Percentiles rank a stretch among this genome's conserved stretches.
phyloP scores from a whole-genome alignment of 257 asterid genomes.

The Verbena officinalis region DNA sequence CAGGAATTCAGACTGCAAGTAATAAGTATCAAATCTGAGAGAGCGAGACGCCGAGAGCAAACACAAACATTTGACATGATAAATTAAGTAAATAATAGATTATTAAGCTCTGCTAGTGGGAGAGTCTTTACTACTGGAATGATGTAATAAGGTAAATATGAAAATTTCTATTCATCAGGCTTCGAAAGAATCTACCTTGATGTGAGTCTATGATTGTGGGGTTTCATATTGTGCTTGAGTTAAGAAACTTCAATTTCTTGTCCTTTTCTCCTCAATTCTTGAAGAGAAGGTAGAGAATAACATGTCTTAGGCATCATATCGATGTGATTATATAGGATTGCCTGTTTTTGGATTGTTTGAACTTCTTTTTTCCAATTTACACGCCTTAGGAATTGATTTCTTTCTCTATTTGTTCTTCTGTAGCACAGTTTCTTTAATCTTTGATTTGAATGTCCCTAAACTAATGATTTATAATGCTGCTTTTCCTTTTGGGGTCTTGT shows the following conservation, averaged over 20 bases:
- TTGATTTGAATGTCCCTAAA: constrained; percentile 9
- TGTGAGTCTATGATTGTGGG: neutral
- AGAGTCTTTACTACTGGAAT: neutral
- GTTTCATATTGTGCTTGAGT: neutral
- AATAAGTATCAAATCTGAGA: neutral
- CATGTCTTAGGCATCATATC: too few species aligned
- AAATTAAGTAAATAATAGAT: neutral
- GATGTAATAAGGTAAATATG: neutral
- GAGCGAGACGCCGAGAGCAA: neutral
- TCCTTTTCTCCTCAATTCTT: too few species aligned
- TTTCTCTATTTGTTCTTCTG: neutral
- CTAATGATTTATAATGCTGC: constrained; percentile 10
- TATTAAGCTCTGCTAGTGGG: neutral
- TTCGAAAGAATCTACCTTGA: neutral
- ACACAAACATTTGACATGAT: neutral
- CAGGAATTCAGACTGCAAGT: neutral
- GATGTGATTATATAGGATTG: neutral
- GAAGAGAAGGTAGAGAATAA: too few species aligned
- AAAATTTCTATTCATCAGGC: neutral
- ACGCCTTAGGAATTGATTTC: neutral
- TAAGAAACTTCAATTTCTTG: too few species aligned
- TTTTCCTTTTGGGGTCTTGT: constrained; percentile 18
- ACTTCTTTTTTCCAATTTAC: neutral
- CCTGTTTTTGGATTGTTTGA: neutral
- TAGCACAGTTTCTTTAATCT: neutral